A percentile compares a stretch with the other conserved stretches of the same genome.
These are phyloP conservation scores for Alternaria sp. DNA, from an alignment of 2,329 filamentous ascomycete species.

Conservation along the genomic window DNA sequence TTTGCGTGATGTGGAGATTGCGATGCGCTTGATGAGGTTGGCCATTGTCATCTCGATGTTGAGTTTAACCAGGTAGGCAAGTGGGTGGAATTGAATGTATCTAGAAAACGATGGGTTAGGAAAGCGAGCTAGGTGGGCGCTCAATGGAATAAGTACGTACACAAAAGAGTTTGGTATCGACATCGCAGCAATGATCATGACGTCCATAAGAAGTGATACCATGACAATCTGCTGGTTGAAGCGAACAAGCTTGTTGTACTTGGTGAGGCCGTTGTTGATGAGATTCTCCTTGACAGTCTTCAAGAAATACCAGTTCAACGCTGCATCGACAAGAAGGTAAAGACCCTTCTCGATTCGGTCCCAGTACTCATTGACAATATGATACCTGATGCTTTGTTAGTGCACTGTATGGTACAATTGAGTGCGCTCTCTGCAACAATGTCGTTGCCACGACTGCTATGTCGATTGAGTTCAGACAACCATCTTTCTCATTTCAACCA, in stretches of 20 bases:
- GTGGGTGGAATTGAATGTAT: slow-evolving; percentile 61
- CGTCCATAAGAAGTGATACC: slow-evolving; percentile 61
- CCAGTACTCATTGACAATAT: slow-evolving; percentile 50
- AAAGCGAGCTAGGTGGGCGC: neutral
- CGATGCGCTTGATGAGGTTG: slow-evolving; percentile 56
- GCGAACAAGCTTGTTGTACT: slow-evolving; percentile 60
- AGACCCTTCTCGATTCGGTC: slow-evolving; percentile 51
- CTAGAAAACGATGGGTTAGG: slow-evolving; percentile 23
- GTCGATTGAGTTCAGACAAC: neutral
- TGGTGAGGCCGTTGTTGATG: slow-evolving; percentile 58
- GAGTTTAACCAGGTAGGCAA: slow-evolving; percentile 60
- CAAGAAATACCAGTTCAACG: slow-evolving; percentile 52
- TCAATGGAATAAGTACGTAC: slow-evolving; percentile 31
- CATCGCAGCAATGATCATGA: slow-evolving; percentile 59
- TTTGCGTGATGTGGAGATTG: slow-evolving; percentile 41
- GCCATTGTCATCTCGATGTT: slow-evolving; percentile 64
- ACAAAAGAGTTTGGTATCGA: slow-evolving; percentile 57
- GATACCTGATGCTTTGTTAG: slow-evolving; percentile 28
- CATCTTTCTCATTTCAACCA: neutral
- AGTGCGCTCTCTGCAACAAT: neutral
- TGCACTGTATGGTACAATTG: neutral
- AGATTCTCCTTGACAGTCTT: slow-evolving; percentile 58
- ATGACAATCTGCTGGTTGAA: slow-evolving; percentile 62
- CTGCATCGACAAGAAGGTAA: slow-evolving; percentile 48
- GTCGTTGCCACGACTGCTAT: neutral